Evolutionary conservation across 1,284 basidiomycete genomes (phyloP).

Genomic region (Rhodotorula sp.): DNA sequence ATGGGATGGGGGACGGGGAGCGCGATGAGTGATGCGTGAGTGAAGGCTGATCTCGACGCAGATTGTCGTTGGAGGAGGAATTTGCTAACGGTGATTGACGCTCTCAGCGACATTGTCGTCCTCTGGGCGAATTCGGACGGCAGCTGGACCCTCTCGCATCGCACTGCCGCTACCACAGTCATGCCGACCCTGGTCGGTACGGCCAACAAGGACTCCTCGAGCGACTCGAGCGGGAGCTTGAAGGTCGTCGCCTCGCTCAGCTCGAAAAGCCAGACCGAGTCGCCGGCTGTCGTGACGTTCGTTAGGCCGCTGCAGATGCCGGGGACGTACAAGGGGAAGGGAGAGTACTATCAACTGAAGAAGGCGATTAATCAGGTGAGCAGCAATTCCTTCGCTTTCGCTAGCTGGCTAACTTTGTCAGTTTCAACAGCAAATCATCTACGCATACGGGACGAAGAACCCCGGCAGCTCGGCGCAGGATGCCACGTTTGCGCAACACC

Average conservation of each 20-base stretch:
- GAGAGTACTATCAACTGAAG: slow-evolving; percentile 3
- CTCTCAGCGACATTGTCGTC: slow-evolving; percentile 17
- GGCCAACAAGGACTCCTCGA: background rate
- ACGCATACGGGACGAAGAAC: slow-evolving; percentile 16
- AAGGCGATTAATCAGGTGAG: slow-evolving; percentile 19
- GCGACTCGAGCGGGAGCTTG: slow-evolving; percentile 8
- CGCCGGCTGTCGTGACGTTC: slow-evolving; percentile 19
- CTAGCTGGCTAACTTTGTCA: background rate
- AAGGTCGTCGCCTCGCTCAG: slow-evolving; percentile 10
- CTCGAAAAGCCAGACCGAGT: background rate
- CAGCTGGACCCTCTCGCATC: slow-evolving; percentile 31
- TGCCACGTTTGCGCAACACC: slow-evolving; percentile 16
- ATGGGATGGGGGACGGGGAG: slow-evolving; percentile 4
- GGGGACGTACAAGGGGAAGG: slow-evolving; percentile 8
- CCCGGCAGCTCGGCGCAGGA: slow-evolving; percentile 18
- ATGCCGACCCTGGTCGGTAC: slow-evolving; percentile 17
- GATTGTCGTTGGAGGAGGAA: background rate
- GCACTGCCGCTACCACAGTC: slow-evolving; percentile 11
- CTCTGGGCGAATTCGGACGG: slow-evolving; percentile 22
- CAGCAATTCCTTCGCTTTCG: background rate
- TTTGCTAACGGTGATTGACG: background rate
- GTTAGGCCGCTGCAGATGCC: slow-evolving; percentile 4
- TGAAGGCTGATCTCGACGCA: background rate
- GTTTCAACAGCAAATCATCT: slow-evolving; percentile 13
- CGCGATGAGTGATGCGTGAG: slow-evolving; percentile 26